Base-by-base conservation (phyloP, 2,329 filamentous ascomycete genomes). In the Metarhizium brunneum region DNA sequence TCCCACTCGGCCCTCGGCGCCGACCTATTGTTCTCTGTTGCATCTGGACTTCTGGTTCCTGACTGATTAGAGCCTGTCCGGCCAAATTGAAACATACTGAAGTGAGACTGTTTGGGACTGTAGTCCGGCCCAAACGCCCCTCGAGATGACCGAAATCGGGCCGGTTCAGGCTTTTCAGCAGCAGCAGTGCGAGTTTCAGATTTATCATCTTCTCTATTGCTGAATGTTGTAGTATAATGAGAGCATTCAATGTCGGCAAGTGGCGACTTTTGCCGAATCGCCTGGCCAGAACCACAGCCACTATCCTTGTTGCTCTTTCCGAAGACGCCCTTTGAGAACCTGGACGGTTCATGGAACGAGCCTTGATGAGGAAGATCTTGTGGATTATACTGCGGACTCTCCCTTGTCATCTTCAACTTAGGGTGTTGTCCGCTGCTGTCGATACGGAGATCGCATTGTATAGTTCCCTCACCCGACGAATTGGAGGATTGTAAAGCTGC, bases 271-370 rank as follows among this genome's bases (percentile, higher is more conserved):
- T 32, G 52, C 13, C 52, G 40, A 40, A 7, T 4, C 13, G 7
- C 20, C 14, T 30, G 25, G 25, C 20, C 45, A 4, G 20, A 52
- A n/a, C 5, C 16, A 25, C 49, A 16, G 30, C 6, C 14, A 30
- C 8, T 11, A 32, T 13, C 18, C 50, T 42, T 35, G 40, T 18
- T 47, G 11, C 16, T 32, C n/a, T 47, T 50, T 18, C 47, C 53
- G 45, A 54, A 57, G 25, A 49, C 56, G 7, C 56, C 53, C 18
- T 18, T 51, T 6, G 40, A 54, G 32, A 54, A 53, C 6, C 45
- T 53, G 16, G 43, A 42, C 5, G 32, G 32, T 8, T 50, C 25
- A 48, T 13, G 6, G 30, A n/a, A 48, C 1, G 45, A 32, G 6
- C 2, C 45, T 48, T 11, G 20, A 4, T 16, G 20, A 18, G 8